These are phyloP conservation scores for Phylloporus rhodoxanthus DNA, from an alignment of 768 basidiomycete genomes.

Conservation along the genomic window DNA sequence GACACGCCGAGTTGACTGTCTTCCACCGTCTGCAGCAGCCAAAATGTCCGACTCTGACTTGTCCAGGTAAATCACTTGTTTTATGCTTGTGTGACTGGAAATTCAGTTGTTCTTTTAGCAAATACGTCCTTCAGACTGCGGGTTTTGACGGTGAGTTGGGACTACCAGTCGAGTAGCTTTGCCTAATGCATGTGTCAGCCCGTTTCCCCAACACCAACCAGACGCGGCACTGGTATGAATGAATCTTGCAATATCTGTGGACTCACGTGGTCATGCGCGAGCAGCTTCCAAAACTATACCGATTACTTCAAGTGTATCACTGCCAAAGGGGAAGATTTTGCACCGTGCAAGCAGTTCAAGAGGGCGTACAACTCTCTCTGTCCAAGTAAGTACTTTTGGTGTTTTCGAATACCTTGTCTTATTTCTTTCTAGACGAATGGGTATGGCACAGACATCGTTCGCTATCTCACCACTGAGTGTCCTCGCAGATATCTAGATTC, in stretches of 20 bases:
- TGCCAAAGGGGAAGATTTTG: conserved; percentile 96
- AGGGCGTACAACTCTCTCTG: conserved; percentile 93
- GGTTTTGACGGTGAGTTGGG: conserved; percentile 74
- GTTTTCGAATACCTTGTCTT: conserved; percentile 3
- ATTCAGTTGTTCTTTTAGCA: conserved; percentile 41
- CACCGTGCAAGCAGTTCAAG: conserved; percentile 99
- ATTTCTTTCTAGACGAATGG: conserved; percentile 73
- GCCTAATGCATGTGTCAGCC: conserved; percentile 40
- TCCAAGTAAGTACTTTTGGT: conserved; percentile 67
- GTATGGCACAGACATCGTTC: conserved; percentile 37
- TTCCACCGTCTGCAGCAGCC: conserved; percentile 36
- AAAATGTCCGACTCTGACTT: conserved; percentile 60
- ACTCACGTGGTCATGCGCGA: background rate
- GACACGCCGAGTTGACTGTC: conserved; percentile 21
- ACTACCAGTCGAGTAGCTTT: background rate
- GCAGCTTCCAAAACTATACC: conserved; percentile 92
- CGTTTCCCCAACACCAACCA: conserved; percentile 92
- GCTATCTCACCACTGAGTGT: background rate
- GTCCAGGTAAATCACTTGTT: conserved; percentile 41
- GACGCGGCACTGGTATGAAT: conserved; percentile 85
- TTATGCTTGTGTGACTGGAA: background rate
- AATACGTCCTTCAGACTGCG: conserved; percentile 89
- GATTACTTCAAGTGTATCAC: conserved; percentile 98
- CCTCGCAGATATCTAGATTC: conserved; percentile 69
- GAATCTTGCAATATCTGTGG: background rate